Percentiles rank a stretch among this genome's conserved stretches.
phyloP scores from a whole-genome alignment of 148 eudicot species.

The Salicornia ramosissima region DNA sequence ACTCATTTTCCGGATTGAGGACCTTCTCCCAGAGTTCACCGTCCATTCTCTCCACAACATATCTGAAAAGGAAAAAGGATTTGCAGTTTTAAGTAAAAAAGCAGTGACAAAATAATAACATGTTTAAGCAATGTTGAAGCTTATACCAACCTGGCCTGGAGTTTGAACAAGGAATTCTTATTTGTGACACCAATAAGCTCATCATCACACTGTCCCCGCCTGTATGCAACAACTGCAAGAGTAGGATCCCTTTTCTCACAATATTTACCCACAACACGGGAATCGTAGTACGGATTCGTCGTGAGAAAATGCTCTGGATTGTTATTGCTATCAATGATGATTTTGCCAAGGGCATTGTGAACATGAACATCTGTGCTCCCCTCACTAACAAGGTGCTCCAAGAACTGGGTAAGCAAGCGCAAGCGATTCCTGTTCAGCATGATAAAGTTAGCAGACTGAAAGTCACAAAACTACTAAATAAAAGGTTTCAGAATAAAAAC shows the following conservation, averaged over 20 bases:
- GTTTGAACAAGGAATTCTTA: constrained; percentile 88
- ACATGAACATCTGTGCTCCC: constrained; percentile 98
- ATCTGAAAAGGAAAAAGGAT: constrained; percentile 32
- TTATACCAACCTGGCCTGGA: constrained; percentile 70
- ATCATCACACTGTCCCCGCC: constrained; percentile 96
- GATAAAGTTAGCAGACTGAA: constrained; percentile 13
- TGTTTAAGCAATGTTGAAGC: neutral
- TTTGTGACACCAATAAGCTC: constrained; percentile 88
- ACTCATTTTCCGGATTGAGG: constrained; percentile 86
- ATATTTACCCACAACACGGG: constrained; percentile 96
- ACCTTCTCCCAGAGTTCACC: constrained; percentile 93
- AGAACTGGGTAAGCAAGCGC: constrained; percentile 87
- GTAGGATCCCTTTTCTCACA: constrained; percentile 99
- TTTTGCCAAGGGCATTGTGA: constrained; percentile 95
- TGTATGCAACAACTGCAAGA: constrained; percentile 95
- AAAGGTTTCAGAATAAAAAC: neutral
- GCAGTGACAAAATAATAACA: neutral
- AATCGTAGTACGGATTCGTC: constrained; percentile 92
- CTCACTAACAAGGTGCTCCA: constrained; percentile 97
- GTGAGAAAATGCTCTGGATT: constrained; percentile 97
- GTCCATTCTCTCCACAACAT: constrained; percentile 96
- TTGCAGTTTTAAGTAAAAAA: neutral
- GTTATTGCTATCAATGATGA: constrained; percentile 93
- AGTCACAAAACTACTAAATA: neutral
- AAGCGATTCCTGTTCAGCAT: constrained; percentile 74